Evolutionary conservation across 2,329 filamentous ascomycete genomes (phyloP).

Genomic region (Dryadomyces sulphureus): DNA sequence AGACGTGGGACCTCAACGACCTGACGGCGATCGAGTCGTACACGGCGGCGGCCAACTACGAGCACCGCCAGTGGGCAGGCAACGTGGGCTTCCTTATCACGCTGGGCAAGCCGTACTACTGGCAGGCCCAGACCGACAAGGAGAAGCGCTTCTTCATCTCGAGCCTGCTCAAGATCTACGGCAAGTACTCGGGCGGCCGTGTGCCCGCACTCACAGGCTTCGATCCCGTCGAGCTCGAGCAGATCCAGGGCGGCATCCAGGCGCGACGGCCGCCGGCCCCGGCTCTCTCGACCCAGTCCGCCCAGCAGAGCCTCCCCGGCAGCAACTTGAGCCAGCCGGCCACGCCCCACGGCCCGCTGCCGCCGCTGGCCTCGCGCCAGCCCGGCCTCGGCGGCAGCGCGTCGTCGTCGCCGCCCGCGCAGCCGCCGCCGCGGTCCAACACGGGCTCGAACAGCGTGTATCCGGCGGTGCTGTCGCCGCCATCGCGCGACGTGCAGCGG

Average conservation of each 20-base stretch:
- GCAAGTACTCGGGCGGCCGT: constrained; percentile 85
- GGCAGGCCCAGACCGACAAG: constrained; percentile 84
- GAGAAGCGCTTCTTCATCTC: constrained; percentile 99
- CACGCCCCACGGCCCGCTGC: constrained; percentile 5
- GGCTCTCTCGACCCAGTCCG: constrained; percentile 3
- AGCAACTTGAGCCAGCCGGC: neutral
- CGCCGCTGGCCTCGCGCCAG: constrained; percentile 10
- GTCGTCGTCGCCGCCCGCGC: neutral
- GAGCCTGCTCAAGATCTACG: constrained; percentile 89
- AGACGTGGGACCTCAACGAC: constrained; percentile 95
- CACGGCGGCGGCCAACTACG: constrained; percentile 42
- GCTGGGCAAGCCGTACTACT: constrained; percentile 90
- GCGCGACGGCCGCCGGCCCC: constrained; percentile 17
- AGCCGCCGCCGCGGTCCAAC: neutral
- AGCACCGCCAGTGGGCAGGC: constrained; percentile 63
- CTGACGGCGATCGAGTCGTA: constrained; percentile 72
- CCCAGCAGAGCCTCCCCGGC: neutral
- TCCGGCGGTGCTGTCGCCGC: neutral
- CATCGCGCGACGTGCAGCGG: neutral
- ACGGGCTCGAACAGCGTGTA: neutral
- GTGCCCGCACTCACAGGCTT: constrained; percentile 71
- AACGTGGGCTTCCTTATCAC: constrained; percentile 76
- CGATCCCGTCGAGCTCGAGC: constrained; percentile 61
- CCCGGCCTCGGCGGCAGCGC: neutral
- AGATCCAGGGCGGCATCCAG: constrained; percentile 46